phyloP scores from a whole-genome alignment of 345 rosid genomes.

The Camelina hispida region DNA sequence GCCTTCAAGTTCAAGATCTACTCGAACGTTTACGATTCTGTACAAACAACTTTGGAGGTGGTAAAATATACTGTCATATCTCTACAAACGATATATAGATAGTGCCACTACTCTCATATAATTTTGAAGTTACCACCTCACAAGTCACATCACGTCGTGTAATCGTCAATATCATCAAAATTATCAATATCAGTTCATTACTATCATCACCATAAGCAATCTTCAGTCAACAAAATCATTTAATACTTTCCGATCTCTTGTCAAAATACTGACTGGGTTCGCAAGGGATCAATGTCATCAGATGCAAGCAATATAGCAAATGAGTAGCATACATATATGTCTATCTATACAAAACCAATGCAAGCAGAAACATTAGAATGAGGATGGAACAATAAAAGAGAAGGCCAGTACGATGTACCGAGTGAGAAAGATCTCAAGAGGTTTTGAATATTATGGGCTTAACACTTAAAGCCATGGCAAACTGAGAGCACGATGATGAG shows the following conservation, averaged over 20 bases:
- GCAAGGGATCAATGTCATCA: slow-evolving; percentile 38
- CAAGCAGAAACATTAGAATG: slow-evolving; percentile 43
- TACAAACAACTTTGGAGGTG: neutral
- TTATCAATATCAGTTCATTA: neutral
- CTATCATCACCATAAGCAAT: slow-evolving; percentile 16
- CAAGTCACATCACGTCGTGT: neutral
- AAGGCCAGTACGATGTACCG: slow-evolving; percentile 30
- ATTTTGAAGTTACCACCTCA: neutral
- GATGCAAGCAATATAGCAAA: slow-evolving; percentile 38
- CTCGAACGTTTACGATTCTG: neutral
- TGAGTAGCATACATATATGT: slow-evolving; percentile 44
- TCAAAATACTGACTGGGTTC: slow-evolving; percentile 23
- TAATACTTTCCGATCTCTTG: slow-evolving; percentile 32
- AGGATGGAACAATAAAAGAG: slow-evolving; percentile 34
- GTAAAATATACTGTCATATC: neutral
- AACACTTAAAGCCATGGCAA: slow-evolving; percentile 89
- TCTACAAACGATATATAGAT: neutral
- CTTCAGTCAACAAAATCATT: slow-evolving; percentile 38
- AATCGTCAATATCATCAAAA: neutral
- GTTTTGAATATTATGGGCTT: slow-evolving; percentile 17
- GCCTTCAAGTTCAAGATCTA: no score
- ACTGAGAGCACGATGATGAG: slow-evolving; percentile 77
- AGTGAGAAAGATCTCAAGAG: slow-evolving; percentile 38
- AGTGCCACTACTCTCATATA: neutral
- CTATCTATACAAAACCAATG: slow-evolving; percentile 50